Evolutionary conservation across 1,284 basidiomycete species (phyloP), one percentile per base, ranked within the genome.

Genomic region (Coniferiporia weirii): DNA sequence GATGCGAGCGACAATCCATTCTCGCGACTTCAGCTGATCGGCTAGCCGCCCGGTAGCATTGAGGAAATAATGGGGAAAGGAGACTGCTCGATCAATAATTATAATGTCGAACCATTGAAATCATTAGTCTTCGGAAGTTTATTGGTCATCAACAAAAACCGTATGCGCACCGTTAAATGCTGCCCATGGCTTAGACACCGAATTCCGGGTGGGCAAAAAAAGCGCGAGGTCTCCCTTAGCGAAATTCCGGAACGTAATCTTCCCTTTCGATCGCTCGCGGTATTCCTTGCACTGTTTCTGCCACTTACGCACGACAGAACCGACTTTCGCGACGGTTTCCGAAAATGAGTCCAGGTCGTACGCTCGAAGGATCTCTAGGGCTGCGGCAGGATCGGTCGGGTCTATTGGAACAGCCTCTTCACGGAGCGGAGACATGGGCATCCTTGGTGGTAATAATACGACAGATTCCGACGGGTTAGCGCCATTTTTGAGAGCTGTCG

Each of bases 11-110:
- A 98, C 92, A 67, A 95, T 92, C 92, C 93, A 97, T 73, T 97
- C 95, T 50, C 92, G 80, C 17, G 84, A 85, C 71, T 88, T 89
- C 57, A 94, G 75, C 69, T 95, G 90, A 66, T 95, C 92, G 9
- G 87, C 89, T 44, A 98, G 79, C 64, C 87, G 82, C 0, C 88
- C 90, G 0, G 85, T 89, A 5, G 93, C 89, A 68, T 93, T 85
- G 48, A 99, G 82, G 76, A 99, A 99, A 73, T 96, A 96, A 74
- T 98, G 96, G 38, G 96, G 96, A 72, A 93, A 95, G 5, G 91
- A 94, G 6, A 97, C 93, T 93, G 66, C 52, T 38, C 52, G 43
- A 46, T 17, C 4, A 13, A 46, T 46, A 3, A 27, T 7, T 20
- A 35, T 9, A 8, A 32, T 8, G 27, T 8, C 20, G 20, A 27